Percentiles rank a stretch among this genome's conserved stretches.
phyloP scores from a whole-genome alignment of 768 basidiomycete species.

The Rhizopogon salebrosus region DNA sequence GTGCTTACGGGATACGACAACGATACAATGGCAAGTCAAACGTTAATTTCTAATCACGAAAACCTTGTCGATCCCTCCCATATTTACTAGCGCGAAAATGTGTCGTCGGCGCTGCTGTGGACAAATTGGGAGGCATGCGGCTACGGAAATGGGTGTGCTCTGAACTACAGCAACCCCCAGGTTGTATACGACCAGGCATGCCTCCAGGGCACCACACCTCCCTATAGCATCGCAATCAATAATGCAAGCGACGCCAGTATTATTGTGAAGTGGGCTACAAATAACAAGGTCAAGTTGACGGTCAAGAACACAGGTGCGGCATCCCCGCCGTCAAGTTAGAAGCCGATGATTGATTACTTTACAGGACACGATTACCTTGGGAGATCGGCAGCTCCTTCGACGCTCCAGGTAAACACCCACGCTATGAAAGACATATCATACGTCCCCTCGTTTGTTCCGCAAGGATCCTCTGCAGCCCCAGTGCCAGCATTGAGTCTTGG shows the following conservation, averaged over 20 bases:
- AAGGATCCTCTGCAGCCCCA: slow-evolving; percentile 10
- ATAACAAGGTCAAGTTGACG: slow-evolving; percentile 15
- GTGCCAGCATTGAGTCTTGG: slow-evolving; percentile 15
- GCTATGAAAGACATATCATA: slow-evolving; percentile 9
- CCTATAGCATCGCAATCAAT: slow-evolving; percentile 14
- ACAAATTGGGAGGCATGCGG: slow-evolving; percentile 18
- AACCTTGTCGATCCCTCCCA: not conserved
- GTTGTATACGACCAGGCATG: slow-evolving; percentile 6
- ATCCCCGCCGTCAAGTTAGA: not conserved
- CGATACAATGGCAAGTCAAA: slow-evolving; percentile 2
- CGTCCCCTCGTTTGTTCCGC: slow-evolving; percentile 12
- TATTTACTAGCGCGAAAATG: slow-evolving; percentile 12
- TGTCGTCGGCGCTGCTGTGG: slow-evolving; percentile 16
- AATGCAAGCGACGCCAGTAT: slow-evolving; percentile 16
- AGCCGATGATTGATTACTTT: not conserved
- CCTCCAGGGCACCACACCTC: slow-evolving; percentile 16
- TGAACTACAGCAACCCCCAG: slow-evolving; percentile 17
- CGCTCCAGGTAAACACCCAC: slow-evolving; percentile 21
- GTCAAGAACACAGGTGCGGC: slow-evolving; percentile 18
- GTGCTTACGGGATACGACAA: slow-evolving; percentile 11
- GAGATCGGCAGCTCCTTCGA: slow-evolving; percentile 18
- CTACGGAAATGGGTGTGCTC: slow-evolving; percentile 12
- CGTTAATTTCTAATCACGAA: not conserved
- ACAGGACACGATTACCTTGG: slow-evolving; percentile 19
- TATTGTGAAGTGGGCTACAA: slow-evolving; percentile 15